These are phyloP conservation scores for Litchi chinensis DNA, from an alignment of 345 rosid species.

Conservation along the genomic window DNA sequence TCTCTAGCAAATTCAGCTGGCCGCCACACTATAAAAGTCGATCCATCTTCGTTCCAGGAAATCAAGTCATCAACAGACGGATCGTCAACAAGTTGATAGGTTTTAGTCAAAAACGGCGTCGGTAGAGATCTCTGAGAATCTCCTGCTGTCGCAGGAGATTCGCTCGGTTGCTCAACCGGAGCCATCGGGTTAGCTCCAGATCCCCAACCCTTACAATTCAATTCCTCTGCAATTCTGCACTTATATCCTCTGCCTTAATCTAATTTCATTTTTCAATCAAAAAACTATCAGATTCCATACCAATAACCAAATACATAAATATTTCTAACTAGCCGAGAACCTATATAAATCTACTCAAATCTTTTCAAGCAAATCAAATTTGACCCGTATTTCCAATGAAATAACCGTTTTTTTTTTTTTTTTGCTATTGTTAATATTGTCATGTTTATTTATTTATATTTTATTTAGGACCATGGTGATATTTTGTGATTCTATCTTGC, in stretches of 20 bases:
- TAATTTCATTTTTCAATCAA: conserved; percentile 12
- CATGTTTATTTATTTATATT: not conserved
- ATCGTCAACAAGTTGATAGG: conserved; percentile 86
- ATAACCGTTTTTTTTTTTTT: not conserved
- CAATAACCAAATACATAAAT: not conserved
- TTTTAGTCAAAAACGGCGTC: conserved; percentile 88
- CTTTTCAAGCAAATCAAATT: not conserved
- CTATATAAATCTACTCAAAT: not conserved
- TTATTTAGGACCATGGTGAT: not conserved
- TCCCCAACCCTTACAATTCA: conserved; percentile 38
- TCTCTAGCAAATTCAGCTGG: conserved; percentile 96
- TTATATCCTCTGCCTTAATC: not conserved
- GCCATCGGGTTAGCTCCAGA: conserved; percentile 41
- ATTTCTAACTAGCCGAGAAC: too few relatives aligned
- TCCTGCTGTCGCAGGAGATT: conserved; percentile 45
- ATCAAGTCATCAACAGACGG: conserved; percentile 69
- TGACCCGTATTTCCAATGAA: not conserved
- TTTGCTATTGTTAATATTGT: not conserved
- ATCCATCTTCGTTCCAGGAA: conserved; percentile 91
- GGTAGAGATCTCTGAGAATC: conserved; percentile 86
- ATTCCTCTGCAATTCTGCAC: conserved; percentile 10
- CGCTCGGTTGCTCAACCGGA: conserved; percentile 71
- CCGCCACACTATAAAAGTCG: conserved; percentile 85
- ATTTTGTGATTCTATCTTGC: too few relatives aligned
- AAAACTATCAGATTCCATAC: conserved; percentile 19